Conservation (phyloP, 1,284 basidiomycete species). For the Sporisorium graminicola region DNA sequence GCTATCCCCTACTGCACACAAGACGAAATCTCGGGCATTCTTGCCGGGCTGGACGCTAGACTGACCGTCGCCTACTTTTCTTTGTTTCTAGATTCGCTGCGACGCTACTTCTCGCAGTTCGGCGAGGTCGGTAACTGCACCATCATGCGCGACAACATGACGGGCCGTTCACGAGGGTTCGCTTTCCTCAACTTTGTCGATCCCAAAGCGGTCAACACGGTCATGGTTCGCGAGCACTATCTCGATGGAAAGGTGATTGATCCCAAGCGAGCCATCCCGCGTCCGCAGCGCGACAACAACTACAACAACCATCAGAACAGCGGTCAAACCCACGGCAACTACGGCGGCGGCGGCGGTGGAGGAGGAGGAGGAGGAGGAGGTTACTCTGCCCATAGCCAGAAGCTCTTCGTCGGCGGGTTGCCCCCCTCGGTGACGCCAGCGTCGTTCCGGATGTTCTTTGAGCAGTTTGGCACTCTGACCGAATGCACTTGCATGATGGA, state of each 20-base stretch:
- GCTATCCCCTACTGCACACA: background rate
- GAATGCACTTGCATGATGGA: slow-evolving; percentile 99
- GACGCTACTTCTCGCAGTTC: slow-evolving; percentile 87
- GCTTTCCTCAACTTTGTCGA: slow-evolving; percentile 93
- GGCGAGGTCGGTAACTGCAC: slow-evolving; percentile 91
- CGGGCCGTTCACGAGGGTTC: slow-evolving; percentile 90
- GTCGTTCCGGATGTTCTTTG: slow-evolving; percentile 90
- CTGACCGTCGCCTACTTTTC: background rate
- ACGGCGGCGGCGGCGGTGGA: background rate
- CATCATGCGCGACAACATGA: slow-evolving; percentile 90
- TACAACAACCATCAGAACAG: slow-evolving; percentile 15
- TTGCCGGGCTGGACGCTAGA: slow-evolving; percentile 66
- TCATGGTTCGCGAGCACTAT: slow-evolving; percentile 86
- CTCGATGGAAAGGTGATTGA: slow-evolving; percentile 97
- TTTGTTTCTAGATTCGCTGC: slow-evolving; percentile 77
- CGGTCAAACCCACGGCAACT: background rate
- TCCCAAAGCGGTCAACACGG: slow-evolving; percentile 85
- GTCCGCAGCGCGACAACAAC: slow-evolving; percentile 70
- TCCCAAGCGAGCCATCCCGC: slow-evolving; percentile 96
- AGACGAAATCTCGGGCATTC: background rate
- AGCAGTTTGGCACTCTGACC: slow-evolving; percentile 88
- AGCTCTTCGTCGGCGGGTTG: slow-evolving; percentile 93
- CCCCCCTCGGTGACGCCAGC: slow-evolving; percentile 91
- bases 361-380: slow-evolving; percentile 6
- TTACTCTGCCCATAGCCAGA: slow-evolving; percentile 51